Conservation (phyloP, 345 rosid species). For the Durio zibethinus region DNA sequence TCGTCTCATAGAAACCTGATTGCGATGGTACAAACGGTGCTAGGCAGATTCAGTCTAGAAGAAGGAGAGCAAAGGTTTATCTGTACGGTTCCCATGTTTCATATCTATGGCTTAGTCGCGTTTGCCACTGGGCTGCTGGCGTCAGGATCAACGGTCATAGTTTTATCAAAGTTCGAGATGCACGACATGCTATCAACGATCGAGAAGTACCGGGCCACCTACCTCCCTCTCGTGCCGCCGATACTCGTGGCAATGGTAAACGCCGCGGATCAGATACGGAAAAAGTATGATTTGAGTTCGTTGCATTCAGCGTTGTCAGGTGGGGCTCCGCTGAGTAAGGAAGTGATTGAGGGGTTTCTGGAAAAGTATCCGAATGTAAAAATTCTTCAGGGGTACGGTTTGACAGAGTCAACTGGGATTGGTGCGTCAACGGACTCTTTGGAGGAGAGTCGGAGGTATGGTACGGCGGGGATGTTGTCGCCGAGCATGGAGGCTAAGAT, state of each 20-base stretch:
- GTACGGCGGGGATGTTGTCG: conserved; percentile 64
- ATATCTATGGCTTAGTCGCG: conserved; percentile 67
- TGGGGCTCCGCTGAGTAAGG: conserved; percentile 83
- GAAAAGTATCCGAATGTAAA: conserved; percentile 50
- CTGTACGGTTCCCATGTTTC: conserved; percentile 93
- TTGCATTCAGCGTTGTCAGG: conserved; percentile 49
- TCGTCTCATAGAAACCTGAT: conserved; percentile 69
- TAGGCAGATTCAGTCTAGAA: conserved; percentile 17
- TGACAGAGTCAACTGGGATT: conserved; percentile 70
- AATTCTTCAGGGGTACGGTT: conserved; percentile 64
- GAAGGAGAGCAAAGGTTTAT: conserved; percentile 46
- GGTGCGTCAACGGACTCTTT: conserved; percentile 57
- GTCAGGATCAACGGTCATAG: conserved; percentile 58
- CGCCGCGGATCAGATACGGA: conserved; percentile 44
- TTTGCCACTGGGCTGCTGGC: conserved; percentile 67
- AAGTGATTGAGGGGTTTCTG: conserved; percentile 58
- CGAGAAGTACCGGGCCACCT: conserved; percentile 47
- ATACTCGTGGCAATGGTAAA: conserved; percentile 55
- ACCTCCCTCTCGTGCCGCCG: conserved; percentile 58
- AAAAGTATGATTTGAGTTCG: conserved; percentile 61
- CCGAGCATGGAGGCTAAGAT: conserved; percentile 61
- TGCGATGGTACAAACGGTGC: no score
- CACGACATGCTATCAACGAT: conserved; percentile 63
- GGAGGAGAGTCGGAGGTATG: conserved; percentile 76
- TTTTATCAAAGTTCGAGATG: conserved; percentile 72